Evolutionary conservation across 192 early-diverging fungal genomes (phyloP), one percentile per base, ranked within the genome.

Genomic region (Gaertneriomyces semiglobifer): DNA sequence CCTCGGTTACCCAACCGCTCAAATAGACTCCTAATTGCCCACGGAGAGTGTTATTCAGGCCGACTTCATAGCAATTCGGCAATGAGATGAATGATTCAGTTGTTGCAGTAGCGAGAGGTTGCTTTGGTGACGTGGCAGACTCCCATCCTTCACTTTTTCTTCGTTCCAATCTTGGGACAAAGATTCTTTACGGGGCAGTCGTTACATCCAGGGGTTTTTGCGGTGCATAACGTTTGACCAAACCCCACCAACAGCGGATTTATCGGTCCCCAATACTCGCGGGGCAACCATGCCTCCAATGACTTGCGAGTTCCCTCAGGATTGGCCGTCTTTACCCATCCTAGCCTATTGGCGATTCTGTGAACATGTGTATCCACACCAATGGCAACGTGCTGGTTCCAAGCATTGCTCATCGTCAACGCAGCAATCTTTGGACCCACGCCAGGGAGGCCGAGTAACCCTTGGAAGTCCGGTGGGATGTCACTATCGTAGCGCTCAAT

Each of bases 341-440:
- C 92, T 14, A 98, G 76, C 6, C 92, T 78, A 61, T 96, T 93
- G 18, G 85, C 54, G 46, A 98, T 96, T 48, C 93, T 83, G 77
- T 95, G 90, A 9, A 97, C 94, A 76, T 98, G 96, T 0, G 90
- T 91, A 73, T 98, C 94, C 11, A 98, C 95, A 3, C 94, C 95
- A 74, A 98, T 98, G 6, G 94, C 95, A 20, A 78, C 43, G 56
- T 90, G 87, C 85, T 74, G 80, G 16, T 92, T 80, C 93, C 93
- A 98, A 7, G 92, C 93, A 6, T 64, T 72, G 43, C 94, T 92
- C 74, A 98, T 82, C 3, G 88, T 78, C 68, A 98, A 63, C 63
- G 93, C 90, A 5, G 90, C 88, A 7, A 98, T 98, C 70, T 98
- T 98, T 2, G 95, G 95, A 9, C 95, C 95, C 44, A 98, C 89